A percentile compares a stretch with the other conserved stretches of the same genome.
phyloP scores from a whole-genome alignment of 352 stramenopile species.

The Globisporangium megalacanthum region DNA sequence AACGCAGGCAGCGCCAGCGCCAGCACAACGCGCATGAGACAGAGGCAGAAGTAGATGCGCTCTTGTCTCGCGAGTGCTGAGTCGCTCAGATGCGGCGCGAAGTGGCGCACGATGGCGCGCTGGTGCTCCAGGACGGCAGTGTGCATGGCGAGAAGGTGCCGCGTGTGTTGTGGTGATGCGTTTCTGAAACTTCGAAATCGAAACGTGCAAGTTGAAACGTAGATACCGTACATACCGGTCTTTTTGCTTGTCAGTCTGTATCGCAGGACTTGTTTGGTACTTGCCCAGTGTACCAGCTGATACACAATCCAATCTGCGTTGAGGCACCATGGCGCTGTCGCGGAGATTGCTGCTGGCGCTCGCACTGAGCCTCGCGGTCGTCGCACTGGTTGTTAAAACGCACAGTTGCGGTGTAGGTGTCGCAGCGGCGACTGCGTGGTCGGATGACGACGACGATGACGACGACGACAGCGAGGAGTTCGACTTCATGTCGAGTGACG shows the following conservation, averaged over 20 bases:
- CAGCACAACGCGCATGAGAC: constrained; percentile 40
- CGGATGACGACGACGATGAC: constrained; percentile 1
- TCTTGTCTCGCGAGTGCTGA: constrained; percentile 44
- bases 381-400: not conserved
- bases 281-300: no score
- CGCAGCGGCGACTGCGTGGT: not conserved
- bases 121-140: constrained; percentile 38
- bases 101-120: constrained; percentile 67
- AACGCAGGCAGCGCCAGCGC: constrained; percentile 50
- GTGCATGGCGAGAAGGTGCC: no score
- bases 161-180: no score
- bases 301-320: no score
- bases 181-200: no score
- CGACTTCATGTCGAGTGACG: constrained; percentile 29
- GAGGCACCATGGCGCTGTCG: not conserved
- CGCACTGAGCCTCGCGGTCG: constrained; percentile 6
- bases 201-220: no score
- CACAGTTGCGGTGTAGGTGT: not conserved
- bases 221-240: no score
- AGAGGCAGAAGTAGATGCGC: constrained; percentile 45
- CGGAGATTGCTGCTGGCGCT: constrained; percentile 10
- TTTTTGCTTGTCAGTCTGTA: no score
- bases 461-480: constrained; percentile 30
- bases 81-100: constrained; percentile 62
- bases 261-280: no score